A percentile compares a stretch with the other conserved stretches of the same genome.
These are phyloP conservation scores for Trametes cingulata DNA, from an alignment of 768 basidiomycete genomes.

Conservation along the genomic window DNA sequence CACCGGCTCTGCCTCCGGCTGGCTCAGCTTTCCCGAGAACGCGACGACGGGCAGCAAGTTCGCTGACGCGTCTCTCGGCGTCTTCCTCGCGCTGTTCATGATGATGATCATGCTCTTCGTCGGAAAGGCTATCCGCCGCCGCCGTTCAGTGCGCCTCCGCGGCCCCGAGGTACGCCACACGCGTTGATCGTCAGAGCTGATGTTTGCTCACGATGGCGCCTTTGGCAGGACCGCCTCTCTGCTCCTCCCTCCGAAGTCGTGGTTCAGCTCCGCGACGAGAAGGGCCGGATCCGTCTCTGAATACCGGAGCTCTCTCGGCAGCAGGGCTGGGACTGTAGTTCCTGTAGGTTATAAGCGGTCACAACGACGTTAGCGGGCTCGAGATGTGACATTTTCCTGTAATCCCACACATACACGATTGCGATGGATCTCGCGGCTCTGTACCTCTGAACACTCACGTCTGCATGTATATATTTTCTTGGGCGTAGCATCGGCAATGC, in stretches of 20 bases:
- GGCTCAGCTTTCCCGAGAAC: conserved; percentile 17
- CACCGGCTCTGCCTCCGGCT: conserved; percentile 17
- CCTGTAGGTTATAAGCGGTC: no score
- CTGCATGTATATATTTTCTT: no score
- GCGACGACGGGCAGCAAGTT: conserved; percentile 26
- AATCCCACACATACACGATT: no score
- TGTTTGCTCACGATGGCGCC: not conserved
- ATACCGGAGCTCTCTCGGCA: no score
- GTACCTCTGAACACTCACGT: no score
- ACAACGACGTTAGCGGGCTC: no score
- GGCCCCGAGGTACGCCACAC: conserved; percentile 13
- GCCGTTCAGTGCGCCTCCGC: conserved; percentile 13
- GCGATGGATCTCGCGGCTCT: no score
- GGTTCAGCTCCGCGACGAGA: conserved; percentile 14
- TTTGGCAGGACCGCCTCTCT: conserved; percentile 7
- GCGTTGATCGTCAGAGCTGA: no score
- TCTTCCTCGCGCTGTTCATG: conserved; percentile 39
- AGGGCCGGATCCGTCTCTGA: conserved; percentile 5
- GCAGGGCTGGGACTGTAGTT: no score
- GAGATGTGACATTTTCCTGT: no score
- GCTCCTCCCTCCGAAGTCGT: conserved; percentile 4
- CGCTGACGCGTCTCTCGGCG: conserved; percentile 35
- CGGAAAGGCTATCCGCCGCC: conserved; percentile 35
- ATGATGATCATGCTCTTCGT: conserved; percentile 35
- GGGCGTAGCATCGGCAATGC: no score